Percentiles rank a stretch among this genome's conserved stretches.
Evolutionary conservation across 2,329 filamentous ascomycete species (phyloP).

Genomic region (Pseudodiploospora longispora): DNA sequence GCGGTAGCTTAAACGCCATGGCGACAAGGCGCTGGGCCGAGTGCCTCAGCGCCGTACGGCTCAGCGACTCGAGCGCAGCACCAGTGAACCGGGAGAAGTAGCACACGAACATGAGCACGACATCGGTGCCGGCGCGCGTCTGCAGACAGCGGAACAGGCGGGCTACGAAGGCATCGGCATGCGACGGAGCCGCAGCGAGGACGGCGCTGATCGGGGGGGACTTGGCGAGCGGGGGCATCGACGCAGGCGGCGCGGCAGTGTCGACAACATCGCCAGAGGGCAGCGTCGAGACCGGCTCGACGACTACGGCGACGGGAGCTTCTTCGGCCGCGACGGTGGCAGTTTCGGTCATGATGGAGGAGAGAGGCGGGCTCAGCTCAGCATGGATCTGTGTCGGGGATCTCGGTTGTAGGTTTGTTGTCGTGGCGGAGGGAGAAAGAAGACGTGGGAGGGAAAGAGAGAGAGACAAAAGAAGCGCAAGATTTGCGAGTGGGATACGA

Average conservation of each 20-base stretch:
- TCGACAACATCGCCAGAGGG: slow-evolving; percentile 9
- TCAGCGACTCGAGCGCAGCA: slow-evolving; percentile 41
- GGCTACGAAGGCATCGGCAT: slow-evolving; percentile 44
- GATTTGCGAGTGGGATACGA: background rate
- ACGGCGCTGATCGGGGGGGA: slow-evolving; percentile 8
- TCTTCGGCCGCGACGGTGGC: background rate
- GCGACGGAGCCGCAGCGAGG: slow-evolving; percentile 14
- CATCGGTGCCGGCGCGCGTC: slow-evolving; percentile 62
- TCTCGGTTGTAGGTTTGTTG: background rate
- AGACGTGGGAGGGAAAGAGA: background rate
- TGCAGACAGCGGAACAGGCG: slow-evolving; percentile 56
- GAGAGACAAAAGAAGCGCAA: background rate
- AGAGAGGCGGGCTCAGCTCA: background rate
- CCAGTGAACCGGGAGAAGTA: slow-evolving; percentile 55
- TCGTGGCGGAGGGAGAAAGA: background rate
- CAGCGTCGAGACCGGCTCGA: slow-evolving; percentile 8
- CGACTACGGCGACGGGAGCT: slow-evolving; percentile 2
- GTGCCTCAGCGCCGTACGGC: slow-evolving; percentile 48
- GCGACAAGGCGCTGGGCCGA: slow-evolving; percentile 44
- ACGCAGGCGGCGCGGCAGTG: slow-evolving; percentile 6
- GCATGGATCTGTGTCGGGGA: background rate
- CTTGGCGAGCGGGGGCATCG: slow-evolving; percentile 6
- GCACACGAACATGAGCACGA: slow-evolving; percentile 58
- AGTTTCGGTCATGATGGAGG: slow-evolving; percentile 1
- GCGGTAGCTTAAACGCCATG: slow-evolving; percentile 43